A percentile compares a stretch with the other conserved stretches of the same genome.
Conservation (phyloP, 192 early-diverging fungal species). For the Podila horticola region DNA sequence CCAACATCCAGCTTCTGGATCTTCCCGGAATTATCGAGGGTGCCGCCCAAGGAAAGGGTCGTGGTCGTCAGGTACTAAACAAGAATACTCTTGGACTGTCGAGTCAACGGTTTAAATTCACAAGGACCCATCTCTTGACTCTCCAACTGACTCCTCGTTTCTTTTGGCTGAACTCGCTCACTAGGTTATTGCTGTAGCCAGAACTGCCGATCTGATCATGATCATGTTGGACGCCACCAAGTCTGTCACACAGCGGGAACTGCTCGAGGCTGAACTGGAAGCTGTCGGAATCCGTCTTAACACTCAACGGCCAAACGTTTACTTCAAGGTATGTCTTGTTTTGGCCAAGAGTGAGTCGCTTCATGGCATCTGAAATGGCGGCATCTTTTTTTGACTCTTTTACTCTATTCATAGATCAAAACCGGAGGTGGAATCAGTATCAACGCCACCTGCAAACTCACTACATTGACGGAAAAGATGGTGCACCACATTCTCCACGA, state of each 20-base stretch:
- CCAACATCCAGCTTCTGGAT: constrained; percentile 97
- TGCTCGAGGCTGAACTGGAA: constrained; percentile 94
- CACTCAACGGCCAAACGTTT: constrained; percentile 87
- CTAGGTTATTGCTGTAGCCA: constrained; percentile 87
- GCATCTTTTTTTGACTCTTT: too few species aligned
- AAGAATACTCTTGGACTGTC: not conserved
- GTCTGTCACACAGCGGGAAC: constrained; percentile 78
- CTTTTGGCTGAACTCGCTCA: not conserved
- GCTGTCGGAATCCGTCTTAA: constrained; percentile 97
- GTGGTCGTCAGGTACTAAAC: constrained; percentile 91
- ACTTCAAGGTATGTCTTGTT: constrained; percentile 77
- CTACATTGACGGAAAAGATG: constrained; percentile 88
- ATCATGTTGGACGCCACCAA: constrained; percentile 99
- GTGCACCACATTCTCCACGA: constrained; percentile 95
- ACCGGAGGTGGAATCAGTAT: constrained; percentile 97
- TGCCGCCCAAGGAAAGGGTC: constrained; percentile 96
- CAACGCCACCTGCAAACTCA: constrained; percentile 90
- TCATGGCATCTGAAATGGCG: too few species aligned
- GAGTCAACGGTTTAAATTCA: not conserved
- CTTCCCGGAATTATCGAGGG: constrained; percentile 99
- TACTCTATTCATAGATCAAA: constrained; percentile 67
- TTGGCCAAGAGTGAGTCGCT: too few species aligned
- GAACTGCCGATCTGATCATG: constrained; percentile 95
- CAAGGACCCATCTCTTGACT: not conserved
- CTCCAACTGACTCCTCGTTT: not conserved